Evolutionary conservation across 2,329 filamentous ascomycete species (phyloP).

Genomic region (Fusarium piperis): DNA sequence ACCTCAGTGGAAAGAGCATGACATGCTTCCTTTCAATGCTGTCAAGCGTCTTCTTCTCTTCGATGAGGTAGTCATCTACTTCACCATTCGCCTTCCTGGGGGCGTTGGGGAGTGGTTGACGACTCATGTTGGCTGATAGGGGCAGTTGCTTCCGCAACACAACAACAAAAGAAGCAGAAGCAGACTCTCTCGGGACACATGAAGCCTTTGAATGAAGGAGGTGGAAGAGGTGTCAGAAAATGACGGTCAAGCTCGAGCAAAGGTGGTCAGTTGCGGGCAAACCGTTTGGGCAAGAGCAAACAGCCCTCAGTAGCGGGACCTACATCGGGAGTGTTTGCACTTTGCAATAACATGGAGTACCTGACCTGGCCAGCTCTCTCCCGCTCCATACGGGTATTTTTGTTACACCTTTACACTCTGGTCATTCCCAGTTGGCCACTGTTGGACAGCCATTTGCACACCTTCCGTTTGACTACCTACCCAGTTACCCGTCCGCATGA

Average conservation of each 20-base stretch:
- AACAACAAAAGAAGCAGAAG: background rate
- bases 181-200: background rate
- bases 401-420: background rate
- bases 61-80: background rate
- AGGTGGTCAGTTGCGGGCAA: background rate
- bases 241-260: background rate
- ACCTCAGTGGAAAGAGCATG: background rate
- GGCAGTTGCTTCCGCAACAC: background rate
- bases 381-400: background rate
- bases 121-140: background rate
- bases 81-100: background rate
- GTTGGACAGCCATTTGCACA: background rate
- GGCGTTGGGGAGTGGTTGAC: background rate
- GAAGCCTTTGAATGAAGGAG: background rate
- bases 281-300: background rate
- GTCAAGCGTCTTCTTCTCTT: background rate
- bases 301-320: background rate
- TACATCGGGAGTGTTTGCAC: background rate
- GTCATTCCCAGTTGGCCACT: background rate
- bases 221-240: background rate
- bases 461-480: background rate
- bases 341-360: background rate
- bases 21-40: background rate
- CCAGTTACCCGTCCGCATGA: background rate
- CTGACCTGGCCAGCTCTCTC: background rate